These are phyloP conservation scores for Pseudotulostoma volvatum DNA, from an alignment of 495 filamentous ascomycete genomes.

Conservation along the genomic window DNA sequence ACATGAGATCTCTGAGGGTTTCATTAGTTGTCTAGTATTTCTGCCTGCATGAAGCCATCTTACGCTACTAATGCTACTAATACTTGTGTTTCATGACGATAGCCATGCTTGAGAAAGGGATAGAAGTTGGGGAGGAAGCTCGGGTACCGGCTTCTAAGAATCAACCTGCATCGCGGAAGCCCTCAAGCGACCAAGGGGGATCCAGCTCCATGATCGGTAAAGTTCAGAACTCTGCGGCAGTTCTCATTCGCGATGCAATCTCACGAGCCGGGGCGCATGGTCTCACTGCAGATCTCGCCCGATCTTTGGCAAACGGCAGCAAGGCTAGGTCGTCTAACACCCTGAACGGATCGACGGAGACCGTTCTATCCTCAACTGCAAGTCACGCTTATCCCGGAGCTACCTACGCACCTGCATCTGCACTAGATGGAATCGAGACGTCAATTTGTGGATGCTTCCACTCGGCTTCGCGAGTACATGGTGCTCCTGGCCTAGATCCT, in stretches of 20 bases:
- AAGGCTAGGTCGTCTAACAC: constrained; percentile 13
- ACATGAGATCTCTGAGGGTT: too few species aligned
- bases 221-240: constrained; percentile 24
- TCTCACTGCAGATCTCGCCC: constrained; percentile 10
- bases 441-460: constrained; percentile 10
- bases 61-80: too few species aligned
- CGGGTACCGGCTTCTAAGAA: too few species aligned
- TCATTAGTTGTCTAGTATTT: too few species aligned
- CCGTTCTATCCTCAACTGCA: not conserved
- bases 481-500: constrained; percentile 13
- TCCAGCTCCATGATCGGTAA: too few species aligned
- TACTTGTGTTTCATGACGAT: too few species aligned
- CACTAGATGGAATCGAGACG: constrained; percentile 4
- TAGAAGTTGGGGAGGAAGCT: too few species aligned
- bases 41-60: too few species aligned
- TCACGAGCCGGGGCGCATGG: constrained; percentile 5
- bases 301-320: constrained; percentile 13
- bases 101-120: too few species aligned
- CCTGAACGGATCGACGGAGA: constrained; percentile 4
- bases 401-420: constrained; percentile 7
- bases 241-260: constrained; percentile 20
- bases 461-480: constrained; percentile 6
- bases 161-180: too few species aligned
- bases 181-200: too few species aligned
- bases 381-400: not conserved